phyloP scores from a whole-genome alignment of 495 filamentous ascomycete species.

The Sordaria brevicollis region DNA sequence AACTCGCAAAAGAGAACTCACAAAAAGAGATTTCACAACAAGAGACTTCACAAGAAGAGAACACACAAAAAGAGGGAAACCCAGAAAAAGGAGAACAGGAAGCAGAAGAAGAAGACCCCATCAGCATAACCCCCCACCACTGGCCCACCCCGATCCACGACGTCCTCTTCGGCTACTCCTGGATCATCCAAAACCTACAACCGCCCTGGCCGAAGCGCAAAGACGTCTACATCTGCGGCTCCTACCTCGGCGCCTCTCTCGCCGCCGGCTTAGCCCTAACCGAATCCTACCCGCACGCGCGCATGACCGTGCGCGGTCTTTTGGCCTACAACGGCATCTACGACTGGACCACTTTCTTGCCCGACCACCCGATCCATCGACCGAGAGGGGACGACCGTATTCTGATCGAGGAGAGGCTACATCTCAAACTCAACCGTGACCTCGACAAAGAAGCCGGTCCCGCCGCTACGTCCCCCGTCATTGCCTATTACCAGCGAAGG shows the following conservation, averaged over 20 bases:
- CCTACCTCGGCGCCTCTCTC: conserved; percentile 39
- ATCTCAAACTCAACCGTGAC: background rate
- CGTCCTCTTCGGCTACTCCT: conserved; percentile 33
- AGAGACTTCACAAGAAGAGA: too few relatives aligned
- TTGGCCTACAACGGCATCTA: conserved; percentile 41
- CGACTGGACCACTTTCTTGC: conserved; percentile 43
- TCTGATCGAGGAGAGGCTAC: background rate
- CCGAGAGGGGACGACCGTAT: background rate
- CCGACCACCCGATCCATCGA: conserved; percentile 29
- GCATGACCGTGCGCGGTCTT: conserved; percentile 34
- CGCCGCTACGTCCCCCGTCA: background rate
- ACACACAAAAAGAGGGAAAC: too few relatives aligned
- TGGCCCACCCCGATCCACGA: conserved; percentile 45
- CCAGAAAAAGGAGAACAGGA: background rate
- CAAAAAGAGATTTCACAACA: too few relatives aligned
- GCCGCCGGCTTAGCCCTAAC: conserved; percentile 39
- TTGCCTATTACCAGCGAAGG: background rate
- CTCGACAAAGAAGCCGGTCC: background rate
- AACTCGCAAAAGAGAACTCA: background rate
- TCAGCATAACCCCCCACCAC: conserved; percentile 2
- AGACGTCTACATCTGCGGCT: conserved; percentile 37
- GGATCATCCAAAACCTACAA: conserved; percentile 28
- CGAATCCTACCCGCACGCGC: conserved; percentile 24
- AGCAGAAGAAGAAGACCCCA: background rate
- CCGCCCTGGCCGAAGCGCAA: conserved; percentile 13